Evolutionary conservation across 768 basidiomycete genomes (phyloP), one percentile per base, ranked within the genome.

Genomic region (Lentinula raphanica): DNA sequence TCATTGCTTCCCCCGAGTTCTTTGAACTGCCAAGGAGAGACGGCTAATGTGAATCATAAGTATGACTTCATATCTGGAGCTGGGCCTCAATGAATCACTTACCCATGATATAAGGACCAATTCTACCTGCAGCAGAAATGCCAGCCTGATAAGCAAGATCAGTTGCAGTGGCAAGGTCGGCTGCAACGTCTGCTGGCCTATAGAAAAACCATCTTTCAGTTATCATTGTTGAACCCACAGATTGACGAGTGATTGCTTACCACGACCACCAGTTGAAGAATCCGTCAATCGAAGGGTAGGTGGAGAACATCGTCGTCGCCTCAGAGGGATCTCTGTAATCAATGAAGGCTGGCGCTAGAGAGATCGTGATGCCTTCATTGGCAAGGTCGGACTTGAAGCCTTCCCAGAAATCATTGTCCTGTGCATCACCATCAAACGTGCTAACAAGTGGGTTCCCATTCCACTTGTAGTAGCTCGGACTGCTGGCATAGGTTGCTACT

Each of bases 181-280:
- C 42, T 49, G 63, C 55, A 11, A 65, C 63, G 44, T 68, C 67
- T 32, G 62, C 56, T 36, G 66, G 67, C 67, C 51, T 61, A n/a
- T 39, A 9, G 8, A 23, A 17, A 28, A 25, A 13, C 42, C 5
- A 40, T 12, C 39, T 23, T 5, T 12, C n/a, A 31, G n/a, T 11
- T 48, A 21, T 21, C 49, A 25, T 28, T 23, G 8, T 12, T 19
- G n/a, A 19, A 44, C 8, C 8, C 15, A 17, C 39, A 40, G 39
- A 40, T 15, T 19, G 12, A 5, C n/a, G 36, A 17, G 15, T 1
- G 21, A 19, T 15, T 31, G 53, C 65, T 40, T 35, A 69, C 67
- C 69, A 71, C 5, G 69, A 70, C 69, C 69, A 71, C 69, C 69
- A 71, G 36, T 71, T 70, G 62, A 71, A 70, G 51, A 71, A 71